Percentiles rank a stretch among this genome's conserved stretches.
These are phyloP conservation scores for Cephalotrichum gorgonifer DNA, from an alignment of 2,329 filamentous ascomycete species.

Conservation along the genomic window DNA sequence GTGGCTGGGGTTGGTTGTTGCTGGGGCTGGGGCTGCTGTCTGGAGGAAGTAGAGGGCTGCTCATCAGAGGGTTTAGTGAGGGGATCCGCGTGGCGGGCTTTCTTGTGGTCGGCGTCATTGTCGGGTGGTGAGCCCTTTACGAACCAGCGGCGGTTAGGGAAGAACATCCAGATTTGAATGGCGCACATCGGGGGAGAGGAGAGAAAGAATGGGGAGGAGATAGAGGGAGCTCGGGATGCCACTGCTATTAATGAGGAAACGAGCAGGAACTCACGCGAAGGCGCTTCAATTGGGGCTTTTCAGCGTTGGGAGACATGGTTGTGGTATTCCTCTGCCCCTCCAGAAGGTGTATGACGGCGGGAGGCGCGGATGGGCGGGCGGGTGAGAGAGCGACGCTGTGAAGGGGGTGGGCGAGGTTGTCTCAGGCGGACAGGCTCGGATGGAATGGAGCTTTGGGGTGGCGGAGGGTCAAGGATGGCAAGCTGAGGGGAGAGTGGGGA, in stretches of 20 bases:
- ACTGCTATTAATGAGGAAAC: conserved; percentile 4
- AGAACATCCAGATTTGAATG: conserved; percentile 7
- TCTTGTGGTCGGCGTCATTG: conserved; percentile 62
- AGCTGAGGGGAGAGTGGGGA: not conserved
- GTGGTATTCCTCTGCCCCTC: not conserved
- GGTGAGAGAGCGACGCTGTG: not conserved
- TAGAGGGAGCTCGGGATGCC: not conserved
- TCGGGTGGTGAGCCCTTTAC: conserved; percentile 56
- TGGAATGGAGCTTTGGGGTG: not conserved
- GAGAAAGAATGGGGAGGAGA: conserved; percentile 8
- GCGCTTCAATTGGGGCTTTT: conserved; percentile 82
- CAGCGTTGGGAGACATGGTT: conserved; percentile 47
- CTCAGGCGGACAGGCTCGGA: not conserved
- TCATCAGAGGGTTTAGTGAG: conserved; percentile 39
- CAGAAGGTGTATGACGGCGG: conserved; percentile 18
- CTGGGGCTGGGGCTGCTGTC: conserved; percentile 49
- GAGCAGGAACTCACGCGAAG: conserved; percentile 48
- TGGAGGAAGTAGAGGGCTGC: conserved; percentile 37
- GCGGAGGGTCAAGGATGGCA: not conserved
- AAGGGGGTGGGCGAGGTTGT: conserved; percentile 1
- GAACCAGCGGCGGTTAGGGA: conserved; percentile 12
- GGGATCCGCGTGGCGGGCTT: conserved; percentile 69
- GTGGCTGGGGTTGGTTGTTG: conserved; percentile 78
- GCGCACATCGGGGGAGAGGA: conserved; percentile 4
- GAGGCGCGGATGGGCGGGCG: conserved; percentile 19